phyloP scores from a whole-genome alignment of 257 asterid genomes.

The Phtheirospermum japonicum region DNA sequence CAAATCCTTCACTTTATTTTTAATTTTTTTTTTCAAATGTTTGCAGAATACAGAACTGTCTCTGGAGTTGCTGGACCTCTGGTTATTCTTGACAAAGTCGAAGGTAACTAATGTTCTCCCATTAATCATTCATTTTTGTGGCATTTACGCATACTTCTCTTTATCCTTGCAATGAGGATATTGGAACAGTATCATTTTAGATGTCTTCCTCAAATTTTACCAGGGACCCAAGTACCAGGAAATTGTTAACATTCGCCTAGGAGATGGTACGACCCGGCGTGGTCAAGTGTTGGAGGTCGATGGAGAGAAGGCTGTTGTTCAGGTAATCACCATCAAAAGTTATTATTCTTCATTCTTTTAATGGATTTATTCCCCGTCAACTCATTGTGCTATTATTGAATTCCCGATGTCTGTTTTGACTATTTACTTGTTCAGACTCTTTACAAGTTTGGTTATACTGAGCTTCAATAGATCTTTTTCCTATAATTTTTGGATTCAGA shows the following conservation, averaged over 20 bases:
- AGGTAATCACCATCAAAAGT: conserved; percentile 52
- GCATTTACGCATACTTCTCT: conserved; percentile 5
- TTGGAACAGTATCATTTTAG: conserved; percentile 15
- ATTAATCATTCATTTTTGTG: conserved; percentile 3
- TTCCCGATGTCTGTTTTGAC: not conserved
- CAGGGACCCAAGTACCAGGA: conserved; percentile 98
- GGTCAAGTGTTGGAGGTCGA: conserved; percentile 98
- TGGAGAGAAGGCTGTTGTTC: conserved; percentile 98
- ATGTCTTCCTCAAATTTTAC: conserved; percentile 23
- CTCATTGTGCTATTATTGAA: conserved; percentile 4
- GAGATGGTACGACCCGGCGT: conserved; percentile 95
- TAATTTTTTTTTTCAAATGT: not conserved
- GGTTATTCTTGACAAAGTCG: conserved; percentile 89
- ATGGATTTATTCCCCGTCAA: conserved; percentile 2
- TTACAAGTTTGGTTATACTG: not conserved
- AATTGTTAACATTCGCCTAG: conserved; percentile 93
- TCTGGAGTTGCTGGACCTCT: conserved; percentile 97
- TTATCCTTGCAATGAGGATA: conserved; percentile 9
- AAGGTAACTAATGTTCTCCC: conserved; percentile 47
- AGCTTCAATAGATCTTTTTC: conserved; percentile 13
- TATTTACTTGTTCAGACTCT: not conserved
- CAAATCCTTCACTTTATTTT: not conserved
- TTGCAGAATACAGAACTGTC: conserved; percentile 64
- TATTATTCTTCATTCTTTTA: not conserved
- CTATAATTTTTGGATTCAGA: conserved; percentile 1